A percentile compares a stretch with the other conserved stretches of the same genome.
phyloP scores from a whole-genome alignment of 1,284 basidiomycete genomes.

The Fomes fomentarius region DNA sequence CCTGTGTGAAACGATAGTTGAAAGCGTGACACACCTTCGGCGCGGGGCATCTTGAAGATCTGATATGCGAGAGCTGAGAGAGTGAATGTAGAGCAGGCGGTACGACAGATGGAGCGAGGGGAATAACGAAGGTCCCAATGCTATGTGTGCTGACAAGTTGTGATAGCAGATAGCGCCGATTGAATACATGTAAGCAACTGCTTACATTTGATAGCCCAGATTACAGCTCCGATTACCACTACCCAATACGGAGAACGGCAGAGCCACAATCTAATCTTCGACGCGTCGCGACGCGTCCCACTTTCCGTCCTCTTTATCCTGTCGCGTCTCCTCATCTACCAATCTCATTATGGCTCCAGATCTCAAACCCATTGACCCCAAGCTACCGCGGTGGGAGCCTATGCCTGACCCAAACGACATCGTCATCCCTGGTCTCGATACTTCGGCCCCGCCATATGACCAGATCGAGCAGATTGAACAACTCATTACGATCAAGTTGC shows the following conservation, averaged over 20 bases:
- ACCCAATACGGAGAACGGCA: too few species aligned
- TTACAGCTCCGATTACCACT: too few species aligned
- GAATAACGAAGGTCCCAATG: too few species aligned
- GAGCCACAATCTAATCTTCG: slow-evolving; percentile 12
- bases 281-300: slow-evolving; percentile 19
- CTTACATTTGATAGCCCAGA: too few species aligned
- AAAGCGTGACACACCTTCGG: slow-evolving; percentile 59
- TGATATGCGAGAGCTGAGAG: not conserved
- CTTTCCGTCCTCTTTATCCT: too few species aligned
- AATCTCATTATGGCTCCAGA: slow-evolving; percentile 16
- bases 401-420: slow-evolving; percentile 65
- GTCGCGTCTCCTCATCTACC: not conserved
- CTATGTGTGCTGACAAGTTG: too few species aligned
- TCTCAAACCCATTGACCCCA: slow-evolving; percentile 33
- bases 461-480: slow-evolving; percentile 96
- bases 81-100: too few species aligned
- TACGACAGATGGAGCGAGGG: too few species aligned
- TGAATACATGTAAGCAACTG: too few species aligned
- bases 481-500: slow-evolving; percentile 87
- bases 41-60: slow-evolving; percentile 65
- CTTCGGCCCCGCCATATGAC: slow-evolving; percentile 72
- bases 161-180: too few species aligned
- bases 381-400: slow-evolving; percentile 61
- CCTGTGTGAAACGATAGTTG: not conserved
- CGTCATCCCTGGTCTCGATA: slow-evolving; percentile 76